Evolutionary conservation across 1,284 basidiomycete species (phyloP).

Genomic region (Malassezia obtusa): DNA sequence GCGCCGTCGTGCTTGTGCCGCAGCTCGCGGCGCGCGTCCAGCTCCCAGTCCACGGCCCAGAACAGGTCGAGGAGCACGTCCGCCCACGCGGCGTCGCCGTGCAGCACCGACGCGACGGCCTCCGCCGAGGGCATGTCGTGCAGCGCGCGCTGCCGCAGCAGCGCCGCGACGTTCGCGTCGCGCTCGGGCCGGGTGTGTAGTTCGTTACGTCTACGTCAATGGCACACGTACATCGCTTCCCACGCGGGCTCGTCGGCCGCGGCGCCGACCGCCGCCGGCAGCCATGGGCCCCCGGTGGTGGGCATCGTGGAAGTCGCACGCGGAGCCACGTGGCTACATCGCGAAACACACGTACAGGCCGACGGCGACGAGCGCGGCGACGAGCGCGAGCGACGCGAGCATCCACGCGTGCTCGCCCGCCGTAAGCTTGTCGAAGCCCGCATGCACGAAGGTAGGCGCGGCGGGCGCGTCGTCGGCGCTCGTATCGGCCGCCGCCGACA

Average conservation of each 20-base stretch:
- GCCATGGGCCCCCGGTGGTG: not conserved
- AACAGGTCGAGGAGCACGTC: constrained; percentile 29
- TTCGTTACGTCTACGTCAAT: not conserved
- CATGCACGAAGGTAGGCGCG: not conserved
- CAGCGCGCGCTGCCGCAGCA: not conserved
- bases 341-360: not conserved
- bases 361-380: not conserved
- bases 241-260: not conserved
- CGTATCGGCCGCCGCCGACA: not conserved
- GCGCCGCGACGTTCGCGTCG: not conserved
- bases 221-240: not conserved
- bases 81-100: not conserved
- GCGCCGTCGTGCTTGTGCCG: not conserved
- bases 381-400: not conserved
- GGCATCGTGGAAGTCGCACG: not conserved
- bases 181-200: not conserved
- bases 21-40: constrained; percentile 31
- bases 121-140: not conserved
- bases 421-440: constrained; percentile 13
- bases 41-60: constrained; percentile 37
- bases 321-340: not conserved
- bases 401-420: constrained; percentile 11
- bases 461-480: not conserved
- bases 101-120: not conserved
- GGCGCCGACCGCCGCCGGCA: not conserved